Base-by-base conservation (phyloP, 2,329 filamentous ascomycete genomes). In the Ceratocystis papillata region DNA sequence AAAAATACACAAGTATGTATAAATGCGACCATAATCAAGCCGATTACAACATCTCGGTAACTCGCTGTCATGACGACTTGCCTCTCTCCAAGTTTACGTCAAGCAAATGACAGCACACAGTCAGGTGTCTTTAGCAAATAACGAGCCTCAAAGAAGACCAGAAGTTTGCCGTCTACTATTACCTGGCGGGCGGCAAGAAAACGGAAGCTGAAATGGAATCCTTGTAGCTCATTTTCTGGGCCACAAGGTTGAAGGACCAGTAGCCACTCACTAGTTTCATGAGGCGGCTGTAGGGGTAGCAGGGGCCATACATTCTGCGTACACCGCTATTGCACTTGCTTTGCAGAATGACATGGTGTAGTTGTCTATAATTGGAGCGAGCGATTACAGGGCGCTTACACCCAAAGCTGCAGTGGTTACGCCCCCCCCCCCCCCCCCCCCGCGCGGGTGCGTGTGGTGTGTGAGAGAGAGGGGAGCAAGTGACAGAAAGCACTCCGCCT, bases 121-220 rank as follows among this genome's bases (percentile, higher is more conserved):
- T n/a, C 20, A 25, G 20, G 10, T 28, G 10, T 20, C 48, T 10
- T 8, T 3, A 53, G 25, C 33, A 15, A 53, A 15, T 53, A 25
- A 28, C 48, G 22, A 28, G 48, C 20, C 48, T 15, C 48, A 25
- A 53, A 22, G 22, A 28, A 28, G 48, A 2, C 33, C 20, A 53
- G 48, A 53, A 53, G 48, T 25, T 28, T 53, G 20, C 20, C 12
- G 4, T 59, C 28, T 30, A 59, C 17, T 37, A 5, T 28, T 33
- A 33, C 25, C 33, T 30, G 53, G 53, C 28, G 53, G 53, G 53
- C 53, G 53, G 53, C 53, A 59, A 59, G 28, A 59, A 30, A 37
- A 30, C 28, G 25, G 30, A 45, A 28, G 12, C 17, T 45, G 17
- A 45, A 22, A 46, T 25, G 4, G 41, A 46, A 5, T 20, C 48